Base-by-base conservation (phyloP, 257 asterid genomes). In the Forsythia viridissima region DNA sequence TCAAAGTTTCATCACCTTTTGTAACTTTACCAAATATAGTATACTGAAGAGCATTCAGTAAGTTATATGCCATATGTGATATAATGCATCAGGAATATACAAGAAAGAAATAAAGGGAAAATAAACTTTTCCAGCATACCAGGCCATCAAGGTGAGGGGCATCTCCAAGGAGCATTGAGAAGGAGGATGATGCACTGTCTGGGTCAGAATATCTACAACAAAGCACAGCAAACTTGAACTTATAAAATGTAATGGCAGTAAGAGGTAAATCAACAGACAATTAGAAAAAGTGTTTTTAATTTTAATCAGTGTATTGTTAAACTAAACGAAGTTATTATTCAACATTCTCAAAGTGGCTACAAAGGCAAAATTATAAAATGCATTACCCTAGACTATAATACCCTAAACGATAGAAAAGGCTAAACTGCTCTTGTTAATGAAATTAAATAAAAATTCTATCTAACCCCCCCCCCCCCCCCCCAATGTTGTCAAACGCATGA, bases 61-160 rank as follows among this genome's bases (percentile, higher is more conserved):
- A 85, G 15, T 72, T 73, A 81, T 36, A 41, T 24, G 52, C 18
- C 12, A 73, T 41, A 40, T 30, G 36, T 73, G 3, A 37, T 70
- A 52, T 7, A 20, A 67, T 21, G 61, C 34, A 15, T 6, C 4
- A 77, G 68, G 61, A 59, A 51, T 5, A 71, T 67, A 34, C 55
- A 61, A 24, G 55, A 69, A 71, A 52, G 42, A 80, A 70, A 61
- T 3, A 6, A 61, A 8, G 59, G 76, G 73, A 36, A 67, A 75
- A 79, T 43, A 52, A 52, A 67, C 42, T 75, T 55, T 10, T 78
- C 76, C 74, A 79, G 7, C 83, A 80, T 86, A 96, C 99, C 86
- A 88, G 72, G 79, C 93, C 94, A 86, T 93, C 98, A 79, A 95
- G 99, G 85, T 93, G 98, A 73, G 98, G 99, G 70, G 98, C 98